Percentiles rank a stretch among this genome's conserved stretches.
phyloP scores from a whole-genome alignment of 257 asterid species.

The Mentha longifolia region DNA sequence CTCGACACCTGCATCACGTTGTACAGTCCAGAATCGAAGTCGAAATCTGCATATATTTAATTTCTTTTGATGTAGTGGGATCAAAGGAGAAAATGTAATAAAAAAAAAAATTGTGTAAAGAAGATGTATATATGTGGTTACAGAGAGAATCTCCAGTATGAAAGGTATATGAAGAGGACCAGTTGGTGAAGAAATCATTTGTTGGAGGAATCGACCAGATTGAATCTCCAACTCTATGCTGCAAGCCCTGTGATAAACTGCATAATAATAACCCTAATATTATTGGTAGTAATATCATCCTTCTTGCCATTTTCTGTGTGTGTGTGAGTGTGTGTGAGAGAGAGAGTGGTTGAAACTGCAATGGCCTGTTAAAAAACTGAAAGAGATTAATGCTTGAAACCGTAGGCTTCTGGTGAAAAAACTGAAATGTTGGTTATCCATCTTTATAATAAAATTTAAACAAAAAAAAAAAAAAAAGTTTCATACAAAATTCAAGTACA shows the following conservation, averaged over 20 bases:
- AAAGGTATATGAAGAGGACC: slow-evolving; percentile 66
- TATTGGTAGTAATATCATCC: neutral
- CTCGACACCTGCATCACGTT: slow-evolving; percentile 60
- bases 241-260: slow-evolving; percentile 28
- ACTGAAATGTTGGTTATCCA: neutral
- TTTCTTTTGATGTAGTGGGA: neutral
- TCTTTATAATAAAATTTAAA: neutral
- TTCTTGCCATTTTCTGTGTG: slow-evolving; percentile 24
- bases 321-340: neutral
- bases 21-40: slow-evolving; percentile 58
- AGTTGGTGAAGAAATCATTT: slow-evolving; percentile 56
- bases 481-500: neutral
- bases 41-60: slow-evolving; percentile 67
- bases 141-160: slow-evolving; percentile 64
- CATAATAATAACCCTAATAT: neutral
- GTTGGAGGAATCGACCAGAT: slow-evolving; percentile 72
- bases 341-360: slow-evolving; percentile 10
- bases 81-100: too few relatives aligned
- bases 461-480: neutral
- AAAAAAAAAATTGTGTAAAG: neutral
- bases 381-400: neutral
- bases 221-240: slow-evolving; percentile 60
- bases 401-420: neutral
- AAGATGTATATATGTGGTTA: slow-evolving; percentile 11
- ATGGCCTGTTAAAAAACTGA: neutral